These are phyloP conservation scores for Hemisphaericaspora subhashii DNA, from an alignment of 1,139 yeast species.

Conservation along the genomic window DNA sequence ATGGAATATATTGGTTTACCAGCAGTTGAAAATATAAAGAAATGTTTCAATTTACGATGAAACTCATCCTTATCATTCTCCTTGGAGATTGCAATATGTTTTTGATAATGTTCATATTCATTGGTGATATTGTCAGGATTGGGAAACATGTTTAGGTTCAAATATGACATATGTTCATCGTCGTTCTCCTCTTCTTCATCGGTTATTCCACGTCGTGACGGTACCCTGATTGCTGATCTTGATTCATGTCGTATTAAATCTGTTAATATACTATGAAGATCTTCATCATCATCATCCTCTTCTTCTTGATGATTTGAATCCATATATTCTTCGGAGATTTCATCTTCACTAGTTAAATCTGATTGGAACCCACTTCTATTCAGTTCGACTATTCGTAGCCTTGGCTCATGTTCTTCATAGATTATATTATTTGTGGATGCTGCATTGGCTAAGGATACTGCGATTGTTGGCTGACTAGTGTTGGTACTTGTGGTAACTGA, in stretches of 20 bases:
- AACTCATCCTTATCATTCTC: slow-evolving; percentile 28
- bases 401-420: slow-evolving; percentile 2
- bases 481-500: no score
- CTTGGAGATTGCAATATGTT: slow-evolving; percentile 25
- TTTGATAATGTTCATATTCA: slow-evolving; percentile 17
- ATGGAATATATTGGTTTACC: slow-evolving; percentile 91
- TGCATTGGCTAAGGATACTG: slow-evolving; percentile 3
- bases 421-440: neutral
- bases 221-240: neutral
- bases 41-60: slow-evolving; percentile 58
- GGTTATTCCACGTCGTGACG: neutral
- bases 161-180: slow-evolving; percentile 5
- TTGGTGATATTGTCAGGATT: slow-evolving; percentile 6
- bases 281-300: slow-evolving; percentile 10
- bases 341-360: neutral
- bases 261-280: slow-evolving; percentile 26
- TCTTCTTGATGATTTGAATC: neutral
- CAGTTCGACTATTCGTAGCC: neutral
- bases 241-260: slow-evolving; percentile 24
- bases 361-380: neutral
- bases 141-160: slow-evolving; percentile 11
- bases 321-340: neutral
- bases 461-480: slow-evolving; percentile 3
- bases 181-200: neutral
- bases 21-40: slow-evolving; percentile 81